Base-by-base conservation (phyloP, 1,284 basidiomycete species). In the Cutaneotrichosporon cutaneum region DNA sequence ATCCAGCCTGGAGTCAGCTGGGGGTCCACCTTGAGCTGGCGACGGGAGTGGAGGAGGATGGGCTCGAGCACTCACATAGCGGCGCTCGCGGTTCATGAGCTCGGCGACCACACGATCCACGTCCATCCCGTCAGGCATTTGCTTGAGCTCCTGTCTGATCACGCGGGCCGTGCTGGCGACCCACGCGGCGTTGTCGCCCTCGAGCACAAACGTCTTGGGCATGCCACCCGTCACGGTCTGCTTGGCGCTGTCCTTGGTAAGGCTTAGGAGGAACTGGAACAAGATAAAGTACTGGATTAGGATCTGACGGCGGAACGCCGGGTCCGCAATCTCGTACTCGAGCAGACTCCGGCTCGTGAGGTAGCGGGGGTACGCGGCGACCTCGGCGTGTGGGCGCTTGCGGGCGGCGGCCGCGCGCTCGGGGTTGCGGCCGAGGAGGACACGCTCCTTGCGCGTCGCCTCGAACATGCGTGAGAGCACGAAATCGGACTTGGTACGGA, bases 281-380 rank as follows among this genome's bases (percentile, higher is more conserved):
- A 80, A 70, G 64, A 80, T 79, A 54, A 75, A 74, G 66, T 77
- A 75, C 65, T 80, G 78, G 35, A 77, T 68, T 22, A 78, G 71
- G 52, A 80, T 72, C 55, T 80, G 78, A 4, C 77, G 73, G 8
- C 78, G 71, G 74, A 80, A 80, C 13, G 71, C 68, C 13, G 70
- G 66, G 60, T 80, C 78, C 8, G 75, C 68, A 8, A 64, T 45
- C 27, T 80, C 75, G 60, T 78, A 71, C 26, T 74, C 72, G 32
- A 80, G 68, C 45, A 80, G 58, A 7, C 70, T 62, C 26, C 72
- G 69, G 7, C 71, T 73, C 14, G 78, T 78, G 10, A 80, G 68
- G 56, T 75, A 79, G 50, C 76, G 66, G 10, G 78, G 77, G 61
- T 77, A 73, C 30, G 30, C 30, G 59, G 74, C 74, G 62, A 64